Evolutionary conservation across 1,284 basidiomycete species (phyloP).

Genomic region (Wallemia mellicola): DNA sequence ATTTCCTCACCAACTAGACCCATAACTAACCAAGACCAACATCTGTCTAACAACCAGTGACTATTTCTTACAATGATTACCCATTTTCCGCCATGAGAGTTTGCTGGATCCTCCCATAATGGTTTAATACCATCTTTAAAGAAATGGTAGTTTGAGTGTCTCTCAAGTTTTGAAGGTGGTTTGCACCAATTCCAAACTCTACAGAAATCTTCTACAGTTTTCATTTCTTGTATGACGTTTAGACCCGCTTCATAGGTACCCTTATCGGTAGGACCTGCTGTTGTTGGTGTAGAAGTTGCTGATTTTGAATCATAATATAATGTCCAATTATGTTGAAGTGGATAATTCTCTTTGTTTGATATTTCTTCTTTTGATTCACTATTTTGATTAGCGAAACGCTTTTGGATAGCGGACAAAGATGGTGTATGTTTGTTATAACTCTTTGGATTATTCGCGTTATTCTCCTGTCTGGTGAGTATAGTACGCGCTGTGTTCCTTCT

Average conservation of each 20-base stretch:
- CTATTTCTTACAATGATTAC: slow-evolving; percentile 60
- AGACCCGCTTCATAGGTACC: slow-evolving; percentile 44
- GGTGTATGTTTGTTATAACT: background rate
- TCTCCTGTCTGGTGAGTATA: slow-evolving; percentile 3
- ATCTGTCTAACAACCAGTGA: slow-evolving; percentile 43
- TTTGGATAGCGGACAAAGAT: background rate
- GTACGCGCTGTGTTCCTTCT: slow-evolving; percentile 1
- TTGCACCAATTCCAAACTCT: slow-evolving; percentile 85
- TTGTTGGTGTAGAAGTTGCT: slow-evolving; percentile 20
- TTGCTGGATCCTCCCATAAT: slow-evolving; percentile 88
- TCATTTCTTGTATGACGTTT: slow-evolving; percentile 45
- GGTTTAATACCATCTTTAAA: slow-evolving; percentile 76
- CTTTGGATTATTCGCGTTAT: background rate
- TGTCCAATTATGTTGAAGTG: slow-evolving; percentile 26
- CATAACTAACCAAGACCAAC: slow-evolving; percentile 72
- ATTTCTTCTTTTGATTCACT: background rate
- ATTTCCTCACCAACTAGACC: slow-evolving; percentile 68
- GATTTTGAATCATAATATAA: slow-evolving; percentile 62
- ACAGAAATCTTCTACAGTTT: slow-evolving; percentile 67
- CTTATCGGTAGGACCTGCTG: slow-evolving; percentile 21
- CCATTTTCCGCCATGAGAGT: slow-evolving; percentile 43
- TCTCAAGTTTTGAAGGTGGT: slow-evolving; percentile 55
- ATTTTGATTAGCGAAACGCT: background rate
- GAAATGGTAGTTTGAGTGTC: slow-evolving; percentile 70
- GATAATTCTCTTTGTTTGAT: background rate